phyloP scores from a whole-genome alignment of 208 protist species.

The Trypanosoma scelopori region DNA sequence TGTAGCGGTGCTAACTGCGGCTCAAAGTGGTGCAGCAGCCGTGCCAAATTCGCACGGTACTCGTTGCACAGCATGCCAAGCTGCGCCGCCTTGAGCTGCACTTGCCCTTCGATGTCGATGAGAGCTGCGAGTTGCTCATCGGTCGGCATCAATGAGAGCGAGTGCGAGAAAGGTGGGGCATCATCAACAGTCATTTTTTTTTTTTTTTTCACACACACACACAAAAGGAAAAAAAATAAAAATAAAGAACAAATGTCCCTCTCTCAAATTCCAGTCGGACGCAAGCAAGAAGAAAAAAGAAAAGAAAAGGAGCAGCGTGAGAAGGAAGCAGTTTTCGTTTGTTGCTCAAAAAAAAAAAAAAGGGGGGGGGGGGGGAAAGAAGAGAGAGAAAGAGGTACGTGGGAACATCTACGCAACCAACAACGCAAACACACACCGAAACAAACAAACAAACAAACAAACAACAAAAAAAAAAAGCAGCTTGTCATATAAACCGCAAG shows the following conservation, averaged over 20 bases:
- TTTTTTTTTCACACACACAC: background rate
- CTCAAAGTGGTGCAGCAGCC: slow-evolving; percentile 56
- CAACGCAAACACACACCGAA: background rate
- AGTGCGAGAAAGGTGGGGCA: slow-evolving; percentile 24
- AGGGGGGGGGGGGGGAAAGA: no score
- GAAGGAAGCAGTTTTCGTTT: background rate
- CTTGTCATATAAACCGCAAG: background rate
- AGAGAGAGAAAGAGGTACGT: no score
- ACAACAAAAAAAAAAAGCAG: slow-evolving; percentile 2
- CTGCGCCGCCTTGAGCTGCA: slow-evolving; percentile 56
- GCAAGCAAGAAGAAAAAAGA: slow-evolving; percentile 14
- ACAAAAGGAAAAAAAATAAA: no score
- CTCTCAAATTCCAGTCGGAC: slow-evolving; percentile 11
- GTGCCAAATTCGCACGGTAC: slow-evolving; percentile 63
- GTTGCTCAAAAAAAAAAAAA: background rate
- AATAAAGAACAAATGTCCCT: no score
- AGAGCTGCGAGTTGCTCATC: slow-evolving; percentile 44
- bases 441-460: slow-evolving; percentile 1
- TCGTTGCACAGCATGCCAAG: slow-evolving; percentile 67
- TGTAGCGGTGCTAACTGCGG: slow-evolving; percentile 51
- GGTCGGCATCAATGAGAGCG: slow-evolving; percentile 32
- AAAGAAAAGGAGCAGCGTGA: background rate
- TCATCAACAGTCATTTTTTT: slow-evolving; percentile 23
- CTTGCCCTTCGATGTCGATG: slow-evolving; percentile 47
- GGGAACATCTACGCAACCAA: no score